Conservation (phyloP, 2,329 filamentous ascomycete species). For the Ambrosiella xylebori region DNA sequence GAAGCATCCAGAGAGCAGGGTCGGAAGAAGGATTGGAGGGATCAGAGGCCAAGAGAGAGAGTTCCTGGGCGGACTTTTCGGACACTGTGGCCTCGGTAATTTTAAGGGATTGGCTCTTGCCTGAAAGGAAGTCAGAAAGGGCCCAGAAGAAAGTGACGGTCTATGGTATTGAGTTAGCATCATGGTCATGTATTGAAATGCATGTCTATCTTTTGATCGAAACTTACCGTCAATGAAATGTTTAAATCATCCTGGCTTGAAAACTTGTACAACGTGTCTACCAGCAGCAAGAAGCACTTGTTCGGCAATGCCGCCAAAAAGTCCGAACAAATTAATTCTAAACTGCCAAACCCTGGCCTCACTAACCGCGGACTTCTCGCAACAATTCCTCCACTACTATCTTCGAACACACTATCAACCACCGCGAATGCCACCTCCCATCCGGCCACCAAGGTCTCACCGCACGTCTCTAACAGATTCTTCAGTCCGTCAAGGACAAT, state of each 20-base stretch:
- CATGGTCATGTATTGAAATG: background rate
- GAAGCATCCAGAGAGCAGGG: slow-evolving; percentile 61
- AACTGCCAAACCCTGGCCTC: slow-evolving; percentile 69
- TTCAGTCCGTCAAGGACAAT: slow-evolving; percentile 65
- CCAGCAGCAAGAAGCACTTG: slow-evolving; percentile 56
- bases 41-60: slow-evolving; percentile 40
- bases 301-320: slow-evolving; percentile 61
- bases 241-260: slow-evolving; percentile 84
- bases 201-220: background rate
- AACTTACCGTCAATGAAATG: slow-evolving; percentile 71
- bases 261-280: slow-evolving; percentile 80
- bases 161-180: slow-evolving; percentile 22
- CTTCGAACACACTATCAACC: slow-evolving; percentile 48
- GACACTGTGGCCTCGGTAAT: slow-evolving; percentile 40
- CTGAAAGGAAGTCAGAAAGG: slow-evolving; percentile 68
- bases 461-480: slow-evolving; percentile 70
- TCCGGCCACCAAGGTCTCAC: slow-evolving; percentile 63
- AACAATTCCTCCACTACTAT: slow-evolving; percentile 22
- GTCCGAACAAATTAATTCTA: slow-evolving; percentile 88
- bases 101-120: slow-evolving; percentile 38
- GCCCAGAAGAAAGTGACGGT: slow-evolving; percentile 95
- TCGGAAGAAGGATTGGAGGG: slow-evolving; percentile 43
- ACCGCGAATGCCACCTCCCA: slow-evolving; percentile 80
- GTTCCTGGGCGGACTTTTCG: slow-evolving; percentile 31
- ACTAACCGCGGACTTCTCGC: slow-evolving; percentile 59